A percentile compares a stretch with the other conserved stretches of the same genome.
These are phyloP conservation scores for Rhododendron kiyosumense DNA, from an alignment of 148 eudicot species.

Conservation along the genomic window DNA sequence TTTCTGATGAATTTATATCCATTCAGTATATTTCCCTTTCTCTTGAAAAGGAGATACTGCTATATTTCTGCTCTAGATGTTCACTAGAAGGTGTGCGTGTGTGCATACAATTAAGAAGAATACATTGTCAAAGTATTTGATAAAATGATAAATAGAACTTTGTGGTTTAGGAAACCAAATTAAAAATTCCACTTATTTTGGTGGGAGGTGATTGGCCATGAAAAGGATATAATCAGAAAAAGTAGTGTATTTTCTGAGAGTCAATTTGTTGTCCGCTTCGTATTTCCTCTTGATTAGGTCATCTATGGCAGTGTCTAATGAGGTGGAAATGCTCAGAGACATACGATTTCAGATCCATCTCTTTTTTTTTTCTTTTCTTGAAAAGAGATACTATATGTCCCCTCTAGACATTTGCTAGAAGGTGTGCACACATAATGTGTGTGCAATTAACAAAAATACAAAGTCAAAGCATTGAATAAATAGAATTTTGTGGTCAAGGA, in stretches of 20 bases:
- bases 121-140: neutral
- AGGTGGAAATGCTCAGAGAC: neutral
- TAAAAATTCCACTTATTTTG: neutral
- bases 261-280: neutral
- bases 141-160: neutral
- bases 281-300: neutral
- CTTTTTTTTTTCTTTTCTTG: no score
- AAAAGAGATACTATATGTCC: neutral
- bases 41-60: neutral
- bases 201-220: neutral
- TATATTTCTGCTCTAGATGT: neutral
- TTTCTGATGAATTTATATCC: neutral
- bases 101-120: neutral
- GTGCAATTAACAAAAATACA: neutral
- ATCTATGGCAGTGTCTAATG: neutral
- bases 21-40: neutral
- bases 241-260: neutral
- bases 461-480: neutral
- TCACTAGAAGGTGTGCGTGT: neutral
- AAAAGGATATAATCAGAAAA: neutral
- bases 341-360: neutral
- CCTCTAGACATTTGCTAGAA: neutral
- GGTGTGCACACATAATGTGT: neutral
- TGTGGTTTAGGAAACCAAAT: neutral
- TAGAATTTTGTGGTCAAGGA: neutral